Conservation (phyloP, 257 asterid genomes). For the Phtheirospermum japonicum region DNA sequence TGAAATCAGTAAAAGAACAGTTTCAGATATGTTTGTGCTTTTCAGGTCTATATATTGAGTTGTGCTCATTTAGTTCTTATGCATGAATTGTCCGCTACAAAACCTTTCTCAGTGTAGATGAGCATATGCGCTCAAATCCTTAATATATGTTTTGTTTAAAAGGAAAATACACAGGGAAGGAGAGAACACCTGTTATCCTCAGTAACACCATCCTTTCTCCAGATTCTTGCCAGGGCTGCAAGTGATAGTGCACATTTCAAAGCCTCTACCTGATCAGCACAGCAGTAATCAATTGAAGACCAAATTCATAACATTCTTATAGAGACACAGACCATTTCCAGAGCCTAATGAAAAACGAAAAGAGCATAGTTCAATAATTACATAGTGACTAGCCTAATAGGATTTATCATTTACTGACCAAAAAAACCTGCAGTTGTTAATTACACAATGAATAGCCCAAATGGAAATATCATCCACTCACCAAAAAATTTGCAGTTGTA, state of each 20-base stretch:
- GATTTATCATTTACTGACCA: conserved; percentile 54
- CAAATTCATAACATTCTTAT: conserved; percentile 29
- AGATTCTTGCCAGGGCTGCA: conserved; percentile 79
- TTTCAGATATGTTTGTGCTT: conserved; percentile 11
- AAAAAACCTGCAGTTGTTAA: conserved; percentile 81
- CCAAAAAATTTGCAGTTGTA: conserved; percentile 97
- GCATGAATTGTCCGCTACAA: neutral
- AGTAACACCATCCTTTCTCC: conserved; percentile 87
- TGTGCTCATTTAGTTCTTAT: neutral
- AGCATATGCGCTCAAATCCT: conserved; percentile 5
- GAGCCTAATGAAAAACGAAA: neutral
- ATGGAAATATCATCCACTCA: conserved; percentile 40
- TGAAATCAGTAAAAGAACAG: neutral
- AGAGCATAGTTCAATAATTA: conserved; percentile 15
- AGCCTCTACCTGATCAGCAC: conserved; percentile 74
- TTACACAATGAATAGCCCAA: conserved; percentile 6
- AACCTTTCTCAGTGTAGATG: conserved; percentile 1
- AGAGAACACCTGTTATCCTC: conserved; percentile 79
- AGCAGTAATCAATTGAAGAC: conserved; percentile 23
- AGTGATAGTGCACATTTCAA: conserved; percentile 88
- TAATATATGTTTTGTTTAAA: conserved; percentile 15
- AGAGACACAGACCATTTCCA: conserved; percentile 8
- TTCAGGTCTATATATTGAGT: neutral
- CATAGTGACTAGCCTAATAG: conserved; percentile 12
- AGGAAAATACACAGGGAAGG: conserved; percentile 15